Conservation (phyloP, 768 basidiomycete genomes). For the Lactarius evosmus region DNA sequence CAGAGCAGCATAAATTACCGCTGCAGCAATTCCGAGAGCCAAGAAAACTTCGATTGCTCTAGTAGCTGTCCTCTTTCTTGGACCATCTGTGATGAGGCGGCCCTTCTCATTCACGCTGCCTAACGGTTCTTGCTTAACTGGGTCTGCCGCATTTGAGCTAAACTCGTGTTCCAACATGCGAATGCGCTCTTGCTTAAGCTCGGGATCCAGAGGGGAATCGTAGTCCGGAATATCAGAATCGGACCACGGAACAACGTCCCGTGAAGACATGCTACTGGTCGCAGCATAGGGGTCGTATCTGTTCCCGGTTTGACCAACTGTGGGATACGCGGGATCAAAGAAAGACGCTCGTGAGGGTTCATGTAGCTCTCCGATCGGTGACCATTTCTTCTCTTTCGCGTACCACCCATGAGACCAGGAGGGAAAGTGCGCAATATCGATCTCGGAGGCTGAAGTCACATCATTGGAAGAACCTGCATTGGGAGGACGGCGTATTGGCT, state of each 20-base stretch:
- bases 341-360: conserved; percentile 31
- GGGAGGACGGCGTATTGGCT: conserved; percentile 2
- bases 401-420: conserved; percentile 66
- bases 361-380: conserved; percentile 18
- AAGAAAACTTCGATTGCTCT: conserved; percentile 50
- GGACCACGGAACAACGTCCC: conserved; percentile 51
- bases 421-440: conserved; percentile 62
- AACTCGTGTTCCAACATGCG: conserved; percentile 72
- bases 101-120: conserved; percentile 61
- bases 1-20: conserved; percentile 60
- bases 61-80: conserved; percentile 52
- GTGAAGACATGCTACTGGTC: conserved; percentile 41
- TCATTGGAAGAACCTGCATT: conserved; percentile 23
- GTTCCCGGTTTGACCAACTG: neutral
- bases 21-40: conserved; percentile 49
- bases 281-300: conserved; percentile 35
- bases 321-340: conserved; percentile 35
- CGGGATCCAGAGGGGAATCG: conserved; percentile 42
- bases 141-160: conserved; percentile 36
- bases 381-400: conserved; percentile 32
- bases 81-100: conserved; percentile 57
- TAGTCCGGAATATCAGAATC: conserved; percentile 46
- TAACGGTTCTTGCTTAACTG: conserved; percentile 44
- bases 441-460: conserved; percentile 40
- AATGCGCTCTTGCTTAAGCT: conserved; percentile 64